phyloP scores from a whole-genome alignment of 805 yeast species.

The Kazachstania bromeliacearum region DNA sequence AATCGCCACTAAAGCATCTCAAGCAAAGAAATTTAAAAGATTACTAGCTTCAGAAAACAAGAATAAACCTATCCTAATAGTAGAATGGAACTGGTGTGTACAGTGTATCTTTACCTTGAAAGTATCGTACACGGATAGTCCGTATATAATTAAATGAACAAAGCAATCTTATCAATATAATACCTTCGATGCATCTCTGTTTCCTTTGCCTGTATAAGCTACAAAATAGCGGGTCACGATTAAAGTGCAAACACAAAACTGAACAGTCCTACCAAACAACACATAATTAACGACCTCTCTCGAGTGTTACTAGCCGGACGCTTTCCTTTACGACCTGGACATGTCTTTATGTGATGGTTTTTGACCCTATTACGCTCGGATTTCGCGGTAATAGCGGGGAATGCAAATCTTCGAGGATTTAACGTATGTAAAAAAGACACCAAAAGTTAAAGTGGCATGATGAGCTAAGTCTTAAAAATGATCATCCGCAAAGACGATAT shows the following conservation, averaged over 20 bases:
- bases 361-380: no score
- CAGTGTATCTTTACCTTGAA: constrained; percentile 20
- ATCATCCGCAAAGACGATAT: no score
- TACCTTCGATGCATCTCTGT: background rate
- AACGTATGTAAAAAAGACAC: no score
- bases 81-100: constrained; percentile 31
- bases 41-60: constrained; percentile 6
- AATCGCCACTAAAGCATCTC: constrained; percentile 23
- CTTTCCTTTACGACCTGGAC: no score
- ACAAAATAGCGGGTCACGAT: background rate
- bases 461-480: no score
- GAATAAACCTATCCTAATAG: constrained; percentile 11
- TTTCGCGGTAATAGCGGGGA: no score
- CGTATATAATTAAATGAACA: background rate
- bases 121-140: constrained; percentile 3
- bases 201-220: background rate
- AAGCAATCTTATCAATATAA: background rate
- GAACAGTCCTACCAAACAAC: background rate
- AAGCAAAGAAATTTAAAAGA: constrained; percentile 21
- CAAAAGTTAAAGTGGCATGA: no score
- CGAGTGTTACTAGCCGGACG: no score
- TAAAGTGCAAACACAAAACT: no score
- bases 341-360: no score
- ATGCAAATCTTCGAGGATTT: no score
- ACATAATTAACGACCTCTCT: background rate